A percentile compares a stretch with the other conserved stretches of the same genome.
Evolutionary conservation across 352 stramenopile genomes (phyloP).

Genomic region (Pythium aquatile): DNA sequence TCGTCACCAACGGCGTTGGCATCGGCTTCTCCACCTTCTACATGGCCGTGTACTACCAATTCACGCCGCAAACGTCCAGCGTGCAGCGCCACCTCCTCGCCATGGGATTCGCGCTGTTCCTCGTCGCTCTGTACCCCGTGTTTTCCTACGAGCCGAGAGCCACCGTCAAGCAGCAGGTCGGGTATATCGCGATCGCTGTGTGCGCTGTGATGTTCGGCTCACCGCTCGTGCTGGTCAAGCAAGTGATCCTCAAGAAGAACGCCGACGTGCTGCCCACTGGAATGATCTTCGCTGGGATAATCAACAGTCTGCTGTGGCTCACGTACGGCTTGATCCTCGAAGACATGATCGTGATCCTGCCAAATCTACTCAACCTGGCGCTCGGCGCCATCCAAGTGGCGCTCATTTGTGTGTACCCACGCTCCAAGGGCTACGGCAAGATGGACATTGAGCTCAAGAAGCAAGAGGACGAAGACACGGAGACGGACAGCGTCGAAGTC

Average conservation of each 20-base stretch:
- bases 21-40: constrained; percentile 42
- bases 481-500: neutral
- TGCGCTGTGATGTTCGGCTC: constrained; percentile 57
- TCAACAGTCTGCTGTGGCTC: constrained; percentile 46
- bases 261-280: constrained; percentile 37
- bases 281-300: constrained; percentile 41
- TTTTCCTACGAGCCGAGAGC: constrained; percentile 25
- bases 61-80: constrained; percentile 32
- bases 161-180: constrained; percentile 41
- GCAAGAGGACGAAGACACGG: constrained; percentile 1
- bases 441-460: constrained; percentile 8
- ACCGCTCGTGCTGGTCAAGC: constrained; percentile 43
- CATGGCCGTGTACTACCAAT: constrained; percentile 54
- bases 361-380: constrained; percentile 58
- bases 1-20: constrained; percentile 42
- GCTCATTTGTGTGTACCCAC: constrained; percentile 39
- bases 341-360: constrained; percentile 57
- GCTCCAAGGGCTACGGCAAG: constrained; percentile 14
- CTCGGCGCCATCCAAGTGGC: constrained; percentile 53
- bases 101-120: constrained; percentile 18
- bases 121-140: constrained; percentile 41
- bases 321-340: constrained; percentile 46
- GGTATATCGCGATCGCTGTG: constrained; percentile 52
- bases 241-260: constrained; percentile 42
- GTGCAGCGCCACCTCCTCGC: constrained; percentile 24